These are phyloP conservation scores for Eimeria praecox DNA, from an alignment of 169 alveolate genomes.

Conservation along the genomic window DNA sequence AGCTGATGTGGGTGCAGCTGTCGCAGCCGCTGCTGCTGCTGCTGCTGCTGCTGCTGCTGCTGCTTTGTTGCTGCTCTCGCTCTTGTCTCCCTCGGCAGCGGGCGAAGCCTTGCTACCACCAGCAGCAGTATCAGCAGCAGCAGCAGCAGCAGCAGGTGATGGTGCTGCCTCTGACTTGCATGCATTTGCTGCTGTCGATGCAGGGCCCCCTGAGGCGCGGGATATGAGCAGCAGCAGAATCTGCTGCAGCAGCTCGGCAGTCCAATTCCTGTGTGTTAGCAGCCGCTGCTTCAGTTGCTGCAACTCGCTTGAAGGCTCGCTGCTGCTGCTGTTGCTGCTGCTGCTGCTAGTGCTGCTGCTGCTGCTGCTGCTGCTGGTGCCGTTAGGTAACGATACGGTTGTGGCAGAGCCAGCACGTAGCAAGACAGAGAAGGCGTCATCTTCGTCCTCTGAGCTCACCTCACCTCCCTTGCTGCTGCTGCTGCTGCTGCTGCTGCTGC, in stretches of 20 bases:
- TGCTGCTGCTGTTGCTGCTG: slow-evolving; percentile 30
- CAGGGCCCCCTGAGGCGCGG: neutral
- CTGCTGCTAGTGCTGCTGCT: neutral
- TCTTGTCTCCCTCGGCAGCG: neutral
- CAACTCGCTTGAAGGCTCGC: slow-evolving; percentile 5
- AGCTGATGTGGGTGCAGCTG: no score
- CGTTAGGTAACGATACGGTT: neutral
- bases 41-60: slow-evolving; percentile 35
- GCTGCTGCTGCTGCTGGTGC: slow-evolving; percentile 56
- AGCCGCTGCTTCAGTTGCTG: slow-evolving; percentile 56
- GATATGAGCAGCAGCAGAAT: neutral
- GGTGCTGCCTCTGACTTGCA: neutral
- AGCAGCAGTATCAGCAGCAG: slow-evolving; percentile 5
- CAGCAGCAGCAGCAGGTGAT: slow-evolving; percentile 1
- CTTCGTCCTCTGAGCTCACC: slow-evolving; percentile 17
- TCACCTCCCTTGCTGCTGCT: neutral
- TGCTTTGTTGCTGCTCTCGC: neutral
- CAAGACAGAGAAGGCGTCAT: slow-evolving; percentile 9
- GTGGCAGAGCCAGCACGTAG: neutral
- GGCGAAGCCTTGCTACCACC: neutral
- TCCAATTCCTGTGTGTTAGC: neutral
- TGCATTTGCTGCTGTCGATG: neutral
- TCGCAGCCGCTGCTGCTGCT: slow-evolving; percentile 30
- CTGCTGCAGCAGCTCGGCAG: slow-evolving; percentile 15
- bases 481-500: slow-evolving; percentile 58